Evolutionary conservation across 441 rosid species (phyloP).

Genomic region (Arabidopsis lyrata): DNA sequence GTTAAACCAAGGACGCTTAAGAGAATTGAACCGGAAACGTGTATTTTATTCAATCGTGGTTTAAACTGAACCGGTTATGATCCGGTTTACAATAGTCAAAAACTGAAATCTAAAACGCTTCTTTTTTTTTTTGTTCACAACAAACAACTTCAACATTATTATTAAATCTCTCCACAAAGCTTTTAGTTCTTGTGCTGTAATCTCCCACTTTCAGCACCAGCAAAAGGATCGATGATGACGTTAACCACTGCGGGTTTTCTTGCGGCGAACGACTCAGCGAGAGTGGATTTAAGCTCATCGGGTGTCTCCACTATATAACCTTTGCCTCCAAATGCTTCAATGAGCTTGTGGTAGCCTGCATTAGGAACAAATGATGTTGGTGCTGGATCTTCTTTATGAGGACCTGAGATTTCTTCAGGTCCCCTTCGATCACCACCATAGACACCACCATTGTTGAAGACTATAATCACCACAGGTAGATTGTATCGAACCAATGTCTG

Average conservation of each 20-base stretch:
- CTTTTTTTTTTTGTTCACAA: constrained; percentile 12
- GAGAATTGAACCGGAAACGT: constrained; percentile 13
- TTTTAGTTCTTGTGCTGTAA: constrained; percentile 90
- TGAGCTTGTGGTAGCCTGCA: constrained; percentile 77
- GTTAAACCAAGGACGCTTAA: not conserved
- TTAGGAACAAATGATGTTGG: constrained; percentile 93
- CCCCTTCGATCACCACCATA: constrained; percentile 92
- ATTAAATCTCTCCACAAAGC: constrained; percentile 8
- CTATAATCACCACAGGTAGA: constrained; percentile 86
- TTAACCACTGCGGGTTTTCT: constrained; percentile 83
- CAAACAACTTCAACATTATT: constrained; percentile 9
- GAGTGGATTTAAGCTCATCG: constrained; percentile 77
- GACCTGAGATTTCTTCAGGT: constrained; percentile 81
- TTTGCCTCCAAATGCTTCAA: constrained; percentile 94
- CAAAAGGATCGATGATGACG: constrained; percentile 81
- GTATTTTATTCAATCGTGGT: constrained; percentile 27
- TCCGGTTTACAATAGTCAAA: constrained; percentile 11
- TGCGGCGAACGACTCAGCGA: constrained; percentile 72
- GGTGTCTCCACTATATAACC: constrained; percentile 90
- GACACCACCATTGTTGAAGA: constrained; percentile 94
- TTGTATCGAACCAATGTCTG: constrained; percentile 92
- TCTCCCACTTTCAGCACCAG: constrained; percentile 96
- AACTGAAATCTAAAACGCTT: not conserved
- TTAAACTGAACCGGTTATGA: constrained; percentile 9
- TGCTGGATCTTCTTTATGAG: constrained; percentile 90